Conservation (phyloP, 257 asterid species). For the Fraxinus anomala region DNA sequence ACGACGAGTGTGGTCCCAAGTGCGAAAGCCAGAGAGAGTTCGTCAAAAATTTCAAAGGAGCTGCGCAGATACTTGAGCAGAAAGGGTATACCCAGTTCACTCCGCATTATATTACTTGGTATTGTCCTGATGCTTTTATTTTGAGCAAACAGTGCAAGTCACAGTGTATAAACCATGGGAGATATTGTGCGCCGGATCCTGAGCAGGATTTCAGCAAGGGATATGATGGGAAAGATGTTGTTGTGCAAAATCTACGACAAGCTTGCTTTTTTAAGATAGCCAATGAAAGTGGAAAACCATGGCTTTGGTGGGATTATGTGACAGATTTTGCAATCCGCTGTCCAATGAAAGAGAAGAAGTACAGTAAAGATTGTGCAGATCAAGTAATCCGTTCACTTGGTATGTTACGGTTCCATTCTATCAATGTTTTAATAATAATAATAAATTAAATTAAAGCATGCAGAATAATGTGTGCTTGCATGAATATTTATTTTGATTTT, state of each 20-base stretch:
- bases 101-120: slow-evolving; percentile 64
- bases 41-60: slow-evolving; percentile 62
- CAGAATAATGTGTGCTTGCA: not conserved
- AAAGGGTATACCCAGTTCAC: slow-evolving; percentile 68
- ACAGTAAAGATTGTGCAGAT: slow-evolving; percentile 66
- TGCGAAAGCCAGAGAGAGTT: slow-evolving; percentile 65
- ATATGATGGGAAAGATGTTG: slow-evolving; percentile 72
- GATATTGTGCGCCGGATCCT: slow-evolving; percentile 80
- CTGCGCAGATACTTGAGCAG: slow-evolving; percentile 70
- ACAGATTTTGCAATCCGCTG: slow-evolving; percentile 71
- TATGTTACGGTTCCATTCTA: slow-evolving; percentile 27
- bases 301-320: slow-evolving; percentile 88
- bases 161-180: slow-evolving; percentile 69
- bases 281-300: slow-evolving; percentile 60
- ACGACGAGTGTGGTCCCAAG: slow-evolving; percentile 73
- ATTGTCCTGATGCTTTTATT: slow-evolving; percentile 69
- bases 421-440: not conserved
- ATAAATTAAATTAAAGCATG: not conserved
- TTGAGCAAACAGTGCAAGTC: slow-evolving; percentile 74
- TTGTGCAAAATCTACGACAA: slow-evolving; percentile 62
- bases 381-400: slow-evolving; percentile 69
- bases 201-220: slow-evolving; percentile 71
- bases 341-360: slow-evolving; percentile 66
- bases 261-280: slow-evolving; percentile 73
- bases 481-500: not conserved